These are phyloP conservation scores for Gossypium anomalum DNA, from an alignment of 345 rosid species.

Conservation along the genomic window DNA sequence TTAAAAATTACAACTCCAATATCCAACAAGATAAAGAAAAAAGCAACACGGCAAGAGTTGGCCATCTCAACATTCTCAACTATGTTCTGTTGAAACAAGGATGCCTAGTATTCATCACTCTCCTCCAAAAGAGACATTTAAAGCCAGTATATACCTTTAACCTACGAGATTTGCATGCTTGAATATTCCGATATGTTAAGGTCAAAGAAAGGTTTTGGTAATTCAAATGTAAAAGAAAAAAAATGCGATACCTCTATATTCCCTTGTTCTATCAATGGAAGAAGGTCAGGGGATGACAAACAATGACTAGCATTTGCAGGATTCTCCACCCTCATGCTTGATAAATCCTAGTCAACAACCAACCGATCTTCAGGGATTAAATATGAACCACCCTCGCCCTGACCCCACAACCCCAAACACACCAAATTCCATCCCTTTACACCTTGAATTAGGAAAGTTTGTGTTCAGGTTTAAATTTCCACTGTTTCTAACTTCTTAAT, in stretches of 20 bases:
- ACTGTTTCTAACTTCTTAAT: background rate
- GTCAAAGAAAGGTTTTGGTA: background rate
- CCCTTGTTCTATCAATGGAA: conserved; percentile 43
- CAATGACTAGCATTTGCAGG: conserved; percentile 40
- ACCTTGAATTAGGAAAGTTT: background rate
- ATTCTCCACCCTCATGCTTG: conserved; percentile 38
- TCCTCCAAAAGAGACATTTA: background rate
- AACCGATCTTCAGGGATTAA: conserved; percentile 10
- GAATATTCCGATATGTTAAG: background rate
- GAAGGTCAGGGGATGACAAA: conserved; percentile 38
- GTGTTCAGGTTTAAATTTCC: background rate
- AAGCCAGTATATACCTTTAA: background rate
- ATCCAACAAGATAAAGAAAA: background rate
- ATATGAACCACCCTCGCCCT: conserved; percentile 7
- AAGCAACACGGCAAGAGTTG: background rate
- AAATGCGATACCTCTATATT: conserved; percentile 39
- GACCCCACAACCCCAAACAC: background rate
- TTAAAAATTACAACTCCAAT: background rate
- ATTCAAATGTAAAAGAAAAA: conserved; percentile 1
- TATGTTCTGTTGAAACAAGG: background rate
- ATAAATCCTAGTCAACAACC: conserved; percentile 39
- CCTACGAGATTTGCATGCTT: background rate
- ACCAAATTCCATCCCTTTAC: background rate
- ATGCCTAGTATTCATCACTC: background rate
- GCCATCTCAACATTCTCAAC: background rate